These are phyloP conservation scores for Eucalyptus melliodora DNA, from an alignment of 345 rosid genomes.

Conservation along the genomic window DNA sequence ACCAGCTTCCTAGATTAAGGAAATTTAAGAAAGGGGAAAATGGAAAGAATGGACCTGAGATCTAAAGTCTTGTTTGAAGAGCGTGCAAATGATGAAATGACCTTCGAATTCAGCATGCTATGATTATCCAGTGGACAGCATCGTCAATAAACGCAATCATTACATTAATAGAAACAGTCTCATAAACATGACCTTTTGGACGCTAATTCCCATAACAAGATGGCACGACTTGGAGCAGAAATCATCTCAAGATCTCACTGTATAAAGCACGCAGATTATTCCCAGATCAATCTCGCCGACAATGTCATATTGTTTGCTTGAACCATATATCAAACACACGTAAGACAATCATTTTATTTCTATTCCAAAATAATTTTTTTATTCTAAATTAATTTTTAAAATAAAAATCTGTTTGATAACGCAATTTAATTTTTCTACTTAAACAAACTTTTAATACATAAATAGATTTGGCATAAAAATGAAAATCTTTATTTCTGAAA, in stretches of 20 bases:
- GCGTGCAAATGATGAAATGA: background rate
- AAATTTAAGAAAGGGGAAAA: background rate
- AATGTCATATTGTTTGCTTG: background rate
- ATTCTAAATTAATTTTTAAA: too few relatives aligned
- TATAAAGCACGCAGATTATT: background rate
- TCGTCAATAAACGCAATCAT: background rate
- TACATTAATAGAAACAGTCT: background rate
- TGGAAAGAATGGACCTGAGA: background rate
- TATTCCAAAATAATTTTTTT: too few relatives aligned
- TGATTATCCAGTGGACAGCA: background rate
- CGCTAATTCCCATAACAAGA: background rate
- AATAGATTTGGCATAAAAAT: too few relatives aligned
- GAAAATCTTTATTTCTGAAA: too few relatives aligned
- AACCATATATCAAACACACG: background rate
- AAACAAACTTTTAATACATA: too few relatives aligned
- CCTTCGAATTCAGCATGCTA: background rate
- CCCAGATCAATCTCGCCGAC: background rate
- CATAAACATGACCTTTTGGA: background rate
- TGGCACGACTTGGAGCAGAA: background rate
- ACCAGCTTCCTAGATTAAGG: background rate
- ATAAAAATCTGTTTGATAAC: rapidly evolving
- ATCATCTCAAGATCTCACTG: background rate
- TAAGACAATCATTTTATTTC: too few relatives aligned
- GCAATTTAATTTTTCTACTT: too few relatives aligned
- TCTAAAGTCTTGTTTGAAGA: background rate